Evolutionary conservation across 257 asterid species (phyloP), one percentile per base, ranked within the genome.

Genomic region (Vinca minor): DNA sequence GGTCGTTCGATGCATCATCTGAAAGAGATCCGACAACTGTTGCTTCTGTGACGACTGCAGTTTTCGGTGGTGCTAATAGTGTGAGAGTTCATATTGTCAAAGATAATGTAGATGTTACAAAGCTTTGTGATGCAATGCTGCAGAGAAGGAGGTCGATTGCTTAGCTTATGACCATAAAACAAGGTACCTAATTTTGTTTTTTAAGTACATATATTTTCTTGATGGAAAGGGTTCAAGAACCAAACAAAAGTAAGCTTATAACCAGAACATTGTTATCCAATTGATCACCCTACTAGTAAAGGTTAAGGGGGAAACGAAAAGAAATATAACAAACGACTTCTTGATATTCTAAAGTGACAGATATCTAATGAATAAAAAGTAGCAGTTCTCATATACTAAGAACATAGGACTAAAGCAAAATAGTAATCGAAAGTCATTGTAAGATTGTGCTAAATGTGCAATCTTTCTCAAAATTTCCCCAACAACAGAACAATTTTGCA

Each of bases 51-150:
- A 67, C 95, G 0, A 76, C 80, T 12, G 96, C 86, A 48, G 77
- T 83, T 72, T 52, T 89, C 64, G 86, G 82, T 15, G 96, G 98
- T 1, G 97, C 97, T 25, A 81, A 92, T 76, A 80, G 85, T 49
- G 95, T 83, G 53, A 83, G 98, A 68, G 98, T 92, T 41, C 96
- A 92, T 34, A 92, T 87, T 47, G 95, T 89, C 53, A 75, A 72
- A 65, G 87, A 84, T 64, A 79, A 83, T 68, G 36, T 66, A 46
- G 97, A 87, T 70, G 96, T 97, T 36, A 88, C 82, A 11, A 84
- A 71, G 69, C 73, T 92, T 31, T 87, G 94, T 80, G 96, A 87
- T 82, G 96, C 96, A 20, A 69, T 87, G 81, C 78, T 82, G 55
- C 78, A 63, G 28, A 82, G 88, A 69, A 87, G 70, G 67, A 38